Percentiles rank a stretch among this genome's conserved stretches.
phyloP scores from a whole-genome alignment of 768 basidiomycete genomes.

The Gloeostereum incarnatum region DNA sequence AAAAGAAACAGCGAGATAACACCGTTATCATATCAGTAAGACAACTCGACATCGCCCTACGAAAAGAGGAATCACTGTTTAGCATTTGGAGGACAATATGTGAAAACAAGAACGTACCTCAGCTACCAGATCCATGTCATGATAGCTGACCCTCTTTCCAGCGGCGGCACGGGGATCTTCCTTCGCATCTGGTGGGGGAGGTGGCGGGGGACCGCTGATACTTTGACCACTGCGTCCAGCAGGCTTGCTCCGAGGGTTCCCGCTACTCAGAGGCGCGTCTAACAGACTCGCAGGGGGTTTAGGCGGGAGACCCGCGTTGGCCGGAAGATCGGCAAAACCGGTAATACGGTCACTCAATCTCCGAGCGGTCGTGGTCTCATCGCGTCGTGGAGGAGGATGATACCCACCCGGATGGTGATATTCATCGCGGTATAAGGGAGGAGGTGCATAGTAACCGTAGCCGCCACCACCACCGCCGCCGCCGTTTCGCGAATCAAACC shows the following conservation, averaged over 20 bases:
- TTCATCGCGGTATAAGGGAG: conserved; percentile 30
- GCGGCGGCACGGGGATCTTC: conserved; percentile 89
- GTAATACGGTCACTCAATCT: conserved; percentile 76
- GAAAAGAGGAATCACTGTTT: conserved; percentile 8
- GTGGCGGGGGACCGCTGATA: conserved; percentile 51
- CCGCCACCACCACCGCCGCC: no score
- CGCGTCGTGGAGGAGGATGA: conserved; percentile 39
- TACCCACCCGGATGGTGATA: conserved; percentile 27
- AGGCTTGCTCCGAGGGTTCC: conserved; percentile 29
- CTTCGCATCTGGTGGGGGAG: conserved; percentile 82
- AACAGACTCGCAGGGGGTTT: conserved; percentile 56
- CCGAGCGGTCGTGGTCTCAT: conserved; percentile 49
- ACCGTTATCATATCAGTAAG: conserved; percentile 17
- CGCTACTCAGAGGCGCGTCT: conserved; percentile 43
- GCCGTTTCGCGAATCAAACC: conserved; percentile 22
- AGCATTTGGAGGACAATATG: conserved; percentile 6
- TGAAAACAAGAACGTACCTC: conserved; percentile 36
- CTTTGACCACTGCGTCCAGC: conserved; percentile 26
- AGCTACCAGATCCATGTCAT: conserved; percentile 92
- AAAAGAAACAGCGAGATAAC: no score
- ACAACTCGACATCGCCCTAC: conserved; percentile 58
- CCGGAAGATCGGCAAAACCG: conserved; percentile 59
- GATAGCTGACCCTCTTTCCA: conserved; percentile 85
- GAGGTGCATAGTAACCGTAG: conserved; percentile 39
- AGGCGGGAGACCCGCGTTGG: conserved; percentile 68